Base-by-base conservation (phyloP, 805 yeast genomes). In the Wickerhamomyces mucosus region DNA sequence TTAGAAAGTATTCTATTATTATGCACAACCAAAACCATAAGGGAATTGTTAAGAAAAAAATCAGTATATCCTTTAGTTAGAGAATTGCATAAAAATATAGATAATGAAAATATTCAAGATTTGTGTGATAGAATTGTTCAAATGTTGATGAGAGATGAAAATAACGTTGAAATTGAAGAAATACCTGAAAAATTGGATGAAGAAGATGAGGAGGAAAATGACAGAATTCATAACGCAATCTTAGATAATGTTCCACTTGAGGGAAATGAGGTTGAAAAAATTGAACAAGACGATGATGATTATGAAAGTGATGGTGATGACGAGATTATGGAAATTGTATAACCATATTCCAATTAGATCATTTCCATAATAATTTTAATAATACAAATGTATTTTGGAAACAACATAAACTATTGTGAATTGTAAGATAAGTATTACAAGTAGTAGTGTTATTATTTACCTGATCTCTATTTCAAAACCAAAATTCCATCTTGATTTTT, bases 71-170 rank as follows among this genome's bases (percentile, higher is more conserved):
- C 95, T 14, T 53, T 92, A 35, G 65, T 92, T 23, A 77, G 95
- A 51, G 96, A 86, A 59, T 62, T 89, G 32, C 95, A 88, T 48
- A 78, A 79, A 48, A 72, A 57, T 29, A 49, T 58, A 5, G 56
- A 58, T 15, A 55, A 69, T 32, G 68, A 63, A 17, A 62, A 58
- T 14, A 66, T 84, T 15, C 63, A 63, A 27, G 94, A 81, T 27
- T 58, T 81, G 27, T 78, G 92, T 59, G 94, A 85, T 45, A 69
- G 92, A 51, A 56, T 82, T 25, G 98, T 88, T 15, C 89, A 89
- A 53, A 72, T 85, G 75, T 65, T 89, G 41, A 81, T 82, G 92
- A 75, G 96, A 63, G 96, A 89, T 49, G 96, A 88, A 48, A 71
- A 68, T 8, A 58, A 56, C 19, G 52, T 45, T 4, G 60, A 52